These are phyloP conservation scores for Nemophila menziesii DNA, from an alignment of 257 asterid species.

Conservation along the genomic window DNA sequence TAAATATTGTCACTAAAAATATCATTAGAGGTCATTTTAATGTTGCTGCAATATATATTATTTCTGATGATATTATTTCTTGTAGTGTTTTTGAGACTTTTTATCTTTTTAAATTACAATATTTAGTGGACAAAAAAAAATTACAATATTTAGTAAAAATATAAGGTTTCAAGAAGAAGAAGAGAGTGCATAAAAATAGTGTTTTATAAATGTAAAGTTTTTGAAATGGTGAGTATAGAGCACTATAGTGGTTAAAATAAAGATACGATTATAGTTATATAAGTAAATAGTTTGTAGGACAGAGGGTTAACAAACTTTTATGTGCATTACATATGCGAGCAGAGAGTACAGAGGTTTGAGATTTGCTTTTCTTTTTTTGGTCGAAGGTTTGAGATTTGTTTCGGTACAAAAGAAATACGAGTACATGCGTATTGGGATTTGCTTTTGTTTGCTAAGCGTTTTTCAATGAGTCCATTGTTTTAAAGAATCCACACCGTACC, in stretches of 20 bases:
- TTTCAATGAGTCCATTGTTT: conserved; percentile 10
- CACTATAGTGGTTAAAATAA: conserved; percentile 16
- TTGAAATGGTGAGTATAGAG: conserved; percentile 24
- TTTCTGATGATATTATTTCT: no score
- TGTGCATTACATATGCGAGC: background rate
- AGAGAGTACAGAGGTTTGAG: conserved; percentile 4
- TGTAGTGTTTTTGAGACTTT: no score
- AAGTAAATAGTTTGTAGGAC: conserved; percentile 12
- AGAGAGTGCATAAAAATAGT: no score
- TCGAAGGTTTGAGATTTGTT: conserved; percentile 16
- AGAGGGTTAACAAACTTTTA: background rate
- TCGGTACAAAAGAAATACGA: conserved; percentile 10
- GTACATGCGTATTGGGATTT: conserved; percentile 55
- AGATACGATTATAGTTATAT: background rate
- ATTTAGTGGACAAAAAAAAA: no score
- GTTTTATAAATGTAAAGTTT: no score
- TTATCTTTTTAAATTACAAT: no score
- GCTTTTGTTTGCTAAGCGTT: conserved; percentile 22
- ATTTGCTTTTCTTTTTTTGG: conserved; percentile 31
- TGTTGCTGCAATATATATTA: no score
- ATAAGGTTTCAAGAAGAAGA: no score
- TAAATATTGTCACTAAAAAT: no score
- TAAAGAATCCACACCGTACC: conserved; percentile 26
- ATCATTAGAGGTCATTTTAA: no score
- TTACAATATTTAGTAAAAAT: no score